Conservation (phyloP, 805 yeast genomes). For the Yarrowia yakushimensis region DNA sequence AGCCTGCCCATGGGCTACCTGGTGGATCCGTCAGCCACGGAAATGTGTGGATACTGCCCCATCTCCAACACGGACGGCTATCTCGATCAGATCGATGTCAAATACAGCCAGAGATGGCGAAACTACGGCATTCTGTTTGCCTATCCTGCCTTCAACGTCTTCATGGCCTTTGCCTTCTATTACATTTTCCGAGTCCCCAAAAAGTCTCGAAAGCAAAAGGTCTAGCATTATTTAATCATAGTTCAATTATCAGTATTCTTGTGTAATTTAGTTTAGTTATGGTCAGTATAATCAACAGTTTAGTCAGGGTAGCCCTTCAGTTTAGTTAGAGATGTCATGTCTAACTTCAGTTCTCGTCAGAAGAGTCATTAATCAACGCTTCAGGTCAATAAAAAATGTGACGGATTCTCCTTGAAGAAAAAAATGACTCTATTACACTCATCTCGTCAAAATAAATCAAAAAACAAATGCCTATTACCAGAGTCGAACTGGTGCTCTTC, state of each 20-base stretch:
- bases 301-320: too few relatives aligned
- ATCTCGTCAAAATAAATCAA: neutral
- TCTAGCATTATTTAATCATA: neutral
- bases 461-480: slow-evolving; percentile 21
- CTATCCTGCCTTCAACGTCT: slow-evolving; percentile 47
- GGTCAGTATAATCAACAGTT: too few relatives aligned
- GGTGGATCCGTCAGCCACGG: slow-evolving; percentile 44
- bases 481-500: slow-evolving; percentile 26
- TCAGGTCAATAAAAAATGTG: too few relatives aligned
- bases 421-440: neutral
- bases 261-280: too few relatives aligned
- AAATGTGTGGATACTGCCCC: slow-evolving; percentile 59
- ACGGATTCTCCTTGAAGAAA: too few relatives aligned
- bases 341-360: too few relatives aligned
- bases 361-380: too few relatives aligned
- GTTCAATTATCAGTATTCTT: too few relatives aligned
- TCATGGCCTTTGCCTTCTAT: slow-evolving; percentile 48
- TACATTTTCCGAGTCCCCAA: slow-evolving; percentile 73
- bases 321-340: too few relatives aligned
- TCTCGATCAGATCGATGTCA: slow-evolving; percentile 42
- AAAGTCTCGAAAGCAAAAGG: slow-evolving; percentile 16
- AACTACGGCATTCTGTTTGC: slow-evolving; percentile 55
- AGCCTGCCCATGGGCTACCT: slow-evolving; percentile 44
- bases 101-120: slow-evolving; percentile 49
- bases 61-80: slow-evolving; percentile 55